These are phyloP conservation scores for Diaporthe sp. DNA, from an alignment of 2,329 filamentous ascomycete genomes.

Conservation along the genomic window DNA sequence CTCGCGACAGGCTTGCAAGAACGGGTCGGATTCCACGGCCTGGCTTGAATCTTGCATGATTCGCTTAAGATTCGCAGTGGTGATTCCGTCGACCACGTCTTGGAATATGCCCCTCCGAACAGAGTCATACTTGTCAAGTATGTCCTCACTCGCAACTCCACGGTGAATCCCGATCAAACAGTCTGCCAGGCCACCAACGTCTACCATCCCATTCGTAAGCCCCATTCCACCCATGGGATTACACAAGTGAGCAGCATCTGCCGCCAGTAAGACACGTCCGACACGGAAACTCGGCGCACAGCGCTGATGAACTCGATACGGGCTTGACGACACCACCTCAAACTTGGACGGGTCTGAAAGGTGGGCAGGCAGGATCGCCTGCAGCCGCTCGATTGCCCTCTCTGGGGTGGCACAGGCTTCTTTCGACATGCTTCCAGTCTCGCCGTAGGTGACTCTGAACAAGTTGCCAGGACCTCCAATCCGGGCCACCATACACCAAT, in stretches of 20 bases:
- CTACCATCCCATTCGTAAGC: constrained; percentile 21
- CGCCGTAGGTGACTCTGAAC: constrained; percentile 20
- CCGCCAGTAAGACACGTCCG: constrained; percentile 21
- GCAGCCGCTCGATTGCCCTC: neutral
- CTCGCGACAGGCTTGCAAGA: constrained; percentile 8
- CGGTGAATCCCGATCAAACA: constrained; percentile 11
- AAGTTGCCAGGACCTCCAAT: neutral
- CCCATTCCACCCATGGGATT: constrained; percentile 34
- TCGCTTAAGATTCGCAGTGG: constrained; percentile 12
- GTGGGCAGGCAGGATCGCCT: neutral
- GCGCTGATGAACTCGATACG: constrained; percentile 16
- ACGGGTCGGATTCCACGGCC: neutral
- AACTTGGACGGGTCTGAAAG: neutral
- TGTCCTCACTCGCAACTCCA: neutral
- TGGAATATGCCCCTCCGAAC: constrained; percentile 23
- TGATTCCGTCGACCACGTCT: constrained; percentile 20
- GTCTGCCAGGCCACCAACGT: constrained; percentile 27
- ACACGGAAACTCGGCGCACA: constrained; percentile 2
- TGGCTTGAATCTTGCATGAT: constrained; percentile 4
- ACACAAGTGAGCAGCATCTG: constrained; percentile 32
- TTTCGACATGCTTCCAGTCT: neutral
- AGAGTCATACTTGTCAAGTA: constrained; percentile 28
- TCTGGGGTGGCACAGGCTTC: neutral
- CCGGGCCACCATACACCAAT: constrained; percentile 24
- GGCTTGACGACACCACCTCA: constrained; percentile 12